Evolutionary conservation across 2,329 filamentous ascomycete genomes (phyloP), one percentile per base, ranked within the genome.

Genomic region (Boeremia lycopersici): DNA sequence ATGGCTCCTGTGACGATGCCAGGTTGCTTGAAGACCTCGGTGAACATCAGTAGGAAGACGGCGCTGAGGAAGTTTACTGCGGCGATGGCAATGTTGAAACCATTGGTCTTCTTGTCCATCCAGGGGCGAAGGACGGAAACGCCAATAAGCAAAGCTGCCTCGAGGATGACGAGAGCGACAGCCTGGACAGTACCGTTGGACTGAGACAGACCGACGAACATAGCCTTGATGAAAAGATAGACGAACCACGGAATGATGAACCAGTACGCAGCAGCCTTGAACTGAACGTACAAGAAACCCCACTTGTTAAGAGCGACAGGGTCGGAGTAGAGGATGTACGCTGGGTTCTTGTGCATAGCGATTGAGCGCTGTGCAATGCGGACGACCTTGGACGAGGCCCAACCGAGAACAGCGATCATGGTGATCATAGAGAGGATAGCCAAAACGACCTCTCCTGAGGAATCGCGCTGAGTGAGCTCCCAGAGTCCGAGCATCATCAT

Each of bases 41-140:
- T 91, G 79, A 96, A 96, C 67, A 97, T 85, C 51, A 98, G 81
- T 30, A 97, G 80, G 80, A 96, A 96, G 74, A 97, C 87, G 51
- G 89, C 84, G 77, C 95, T 96, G 69, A 97, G 75, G 75, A 97
- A 96, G 81, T 96, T 97, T 76, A 96, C 82, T 40, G 86, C 89
- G 59, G 87, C 89, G 68, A 97, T 97, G 57, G 91, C 85, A 69
- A 98, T 96, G 79, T 97, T 97, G 83, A 96, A 96, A 42, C 88
- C 88, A 76, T 97, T 98, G 58, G 91, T 96, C 79, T 93, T 93
- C 86, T 96, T 96, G 82, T 97, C 93, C 93, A 98, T 98, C 89
- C 91, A 98, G 15, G 93, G 93, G 56, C 91, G 88, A 63, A 97
- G 79, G 48, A 96, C 88, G 56, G 87, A 89, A 51, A 91, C 87